Conservation (phyloP, 2,329 filamentous ascomycete genomes). For the Raffaelea arxii region DNA sequence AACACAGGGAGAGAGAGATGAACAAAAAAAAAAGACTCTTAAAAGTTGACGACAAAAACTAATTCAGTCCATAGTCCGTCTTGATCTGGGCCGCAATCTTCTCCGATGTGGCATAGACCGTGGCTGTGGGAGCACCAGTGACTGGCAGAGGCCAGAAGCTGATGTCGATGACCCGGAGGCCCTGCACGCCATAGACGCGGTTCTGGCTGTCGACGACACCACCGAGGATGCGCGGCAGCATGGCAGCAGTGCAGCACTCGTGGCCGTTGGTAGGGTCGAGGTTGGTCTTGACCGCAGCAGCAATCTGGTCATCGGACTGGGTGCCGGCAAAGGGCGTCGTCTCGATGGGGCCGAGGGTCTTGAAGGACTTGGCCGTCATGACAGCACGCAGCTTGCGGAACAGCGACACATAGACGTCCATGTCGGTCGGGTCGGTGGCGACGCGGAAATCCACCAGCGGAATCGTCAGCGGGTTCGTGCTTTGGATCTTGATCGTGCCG, state of each 20-base stretch:
- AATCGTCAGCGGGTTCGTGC: slow-evolving; percentile 20
- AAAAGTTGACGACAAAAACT: background rate
- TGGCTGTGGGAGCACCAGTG: slow-evolving; percentile 14
- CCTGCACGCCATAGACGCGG: slow-evolving; percentile 8
- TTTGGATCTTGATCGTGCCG: slow-evolving; percentile 26
- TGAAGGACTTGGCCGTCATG: slow-evolving; percentile 20
- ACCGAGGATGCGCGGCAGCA: slow-evolving; percentile 7
- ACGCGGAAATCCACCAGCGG: slow-evolving; percentile 29
- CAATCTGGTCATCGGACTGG: slow-evolving; percentile 18
- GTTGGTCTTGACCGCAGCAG: slow-evolving; percentile 10
- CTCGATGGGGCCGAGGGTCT: slow-evolving; percentile 19
- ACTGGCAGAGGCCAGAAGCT: slow-evolving; percentile 14
- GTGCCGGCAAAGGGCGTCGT: slow-evolving; percentile 16
- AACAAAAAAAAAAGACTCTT: background rate
- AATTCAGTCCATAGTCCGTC: slow-evolving; percentile 8
- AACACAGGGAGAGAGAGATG: background rate
- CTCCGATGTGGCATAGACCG: slow-evolving; percentile 14
- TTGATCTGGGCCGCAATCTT: slow-evolving; percentile 17
- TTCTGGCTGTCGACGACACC: slow-evolving; percentile 8
- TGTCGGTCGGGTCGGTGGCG: slow-evolving; percentile 26
- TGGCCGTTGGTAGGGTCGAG: slow-evolving; percentile 17
- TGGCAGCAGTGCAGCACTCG: slow-evolving; percentile 20
- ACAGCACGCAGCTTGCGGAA: slow-evolving; percentile 23
- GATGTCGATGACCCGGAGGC: slow-evolving; percentile 10
- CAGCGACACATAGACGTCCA: slow-evolving; percentile 22